These are phyloP conservation scores for Teratosphaeria gauchensis DNA, from an alignment of 2,329 filamentous ascomycete genomes.

Conservation along the genomic window DNA sequence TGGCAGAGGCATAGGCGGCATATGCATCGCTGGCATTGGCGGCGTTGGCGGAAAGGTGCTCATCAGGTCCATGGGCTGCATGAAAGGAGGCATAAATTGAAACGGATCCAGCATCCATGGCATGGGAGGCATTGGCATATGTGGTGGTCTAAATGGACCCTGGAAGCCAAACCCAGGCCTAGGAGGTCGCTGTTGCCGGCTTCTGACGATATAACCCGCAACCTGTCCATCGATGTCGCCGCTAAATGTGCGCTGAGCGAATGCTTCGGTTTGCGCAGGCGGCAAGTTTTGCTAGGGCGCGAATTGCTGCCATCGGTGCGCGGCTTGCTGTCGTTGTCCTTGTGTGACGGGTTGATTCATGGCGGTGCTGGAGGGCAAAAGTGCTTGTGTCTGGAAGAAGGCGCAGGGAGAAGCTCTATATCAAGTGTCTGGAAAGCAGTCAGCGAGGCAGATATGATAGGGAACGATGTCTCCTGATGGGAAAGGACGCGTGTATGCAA, in stretches of 20 bases:
- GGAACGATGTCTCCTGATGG: no score
- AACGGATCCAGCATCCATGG: background rate
- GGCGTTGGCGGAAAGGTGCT: background rate
- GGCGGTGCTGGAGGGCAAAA: background rate
- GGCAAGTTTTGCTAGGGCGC: background rate
- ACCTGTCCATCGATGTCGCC: background rate
- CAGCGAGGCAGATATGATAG: no score
- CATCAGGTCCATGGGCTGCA: background rate
- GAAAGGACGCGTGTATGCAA: no score
- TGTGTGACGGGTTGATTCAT: background rate
- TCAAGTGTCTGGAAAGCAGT: no score
- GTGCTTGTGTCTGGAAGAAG: background rate
- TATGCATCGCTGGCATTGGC: background rate
- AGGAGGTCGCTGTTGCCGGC: background rate
- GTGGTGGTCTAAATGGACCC: no score
- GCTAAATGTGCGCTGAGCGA: background rate
- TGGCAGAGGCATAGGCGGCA: no score
- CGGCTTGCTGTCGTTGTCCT: background rate
- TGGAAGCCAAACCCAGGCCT: background rate
- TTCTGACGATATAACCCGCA: background rate
- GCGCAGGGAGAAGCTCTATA: background rate
- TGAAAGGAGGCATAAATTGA: background rate
- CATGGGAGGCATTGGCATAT: background rate
- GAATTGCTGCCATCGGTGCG: background rate
- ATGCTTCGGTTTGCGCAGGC: background rate